Base-by-base conservation (phyloP, 2,329 filamentous ascomycete species). In the Periconia sp. region DNA sequence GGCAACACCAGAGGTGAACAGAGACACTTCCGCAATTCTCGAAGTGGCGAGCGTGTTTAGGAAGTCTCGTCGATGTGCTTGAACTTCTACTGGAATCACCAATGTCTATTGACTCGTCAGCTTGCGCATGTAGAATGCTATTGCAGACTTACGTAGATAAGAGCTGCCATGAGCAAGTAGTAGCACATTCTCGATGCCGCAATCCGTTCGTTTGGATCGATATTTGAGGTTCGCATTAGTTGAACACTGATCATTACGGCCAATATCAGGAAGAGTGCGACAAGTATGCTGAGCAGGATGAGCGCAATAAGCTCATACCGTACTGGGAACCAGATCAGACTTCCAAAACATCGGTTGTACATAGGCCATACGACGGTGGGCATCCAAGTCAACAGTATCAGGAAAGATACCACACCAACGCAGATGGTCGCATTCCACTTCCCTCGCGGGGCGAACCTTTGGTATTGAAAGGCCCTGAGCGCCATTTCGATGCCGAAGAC, bases 171-270 rank as follows among this genome's bases (percentile, higher is more conserved):
- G 2, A 77, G 66, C 50, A 87, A 72, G 60, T 85, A 88, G 62
- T 86, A 88, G 9, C 86, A 81, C 82, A 88, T 87, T 46, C 83
- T 77, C 5, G 85, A 87, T 4, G 85, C 85, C 23, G 81, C 76
- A 43, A 83, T 77, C 33, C 85, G 74, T 63, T 88, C 82, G 12
- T 78, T 74, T 15, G 77, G 72, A 26, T 84, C 81, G 36, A 87
- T 75, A 12, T 75, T 73, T 11, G 75, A 69, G 45, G 76, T 78
- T 23, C 75, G 76, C 52, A 78, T 78, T 17, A 89, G 70, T 47
- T 79, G 80, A 26, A 79, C 62, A 59, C 81, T 85, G 36, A 87
- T 78, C 18, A 78, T 66, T 10, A 77, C 57, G n/a, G 75, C 74
- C 50, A 79, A 75, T 10, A 77, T 50, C 11, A 82, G 59, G 38